Evolutionary conservation across 805 yeast species (phyloP), one percentile per base, ranked within the genome.

Genomic region (Candida insectorum): DNA sequence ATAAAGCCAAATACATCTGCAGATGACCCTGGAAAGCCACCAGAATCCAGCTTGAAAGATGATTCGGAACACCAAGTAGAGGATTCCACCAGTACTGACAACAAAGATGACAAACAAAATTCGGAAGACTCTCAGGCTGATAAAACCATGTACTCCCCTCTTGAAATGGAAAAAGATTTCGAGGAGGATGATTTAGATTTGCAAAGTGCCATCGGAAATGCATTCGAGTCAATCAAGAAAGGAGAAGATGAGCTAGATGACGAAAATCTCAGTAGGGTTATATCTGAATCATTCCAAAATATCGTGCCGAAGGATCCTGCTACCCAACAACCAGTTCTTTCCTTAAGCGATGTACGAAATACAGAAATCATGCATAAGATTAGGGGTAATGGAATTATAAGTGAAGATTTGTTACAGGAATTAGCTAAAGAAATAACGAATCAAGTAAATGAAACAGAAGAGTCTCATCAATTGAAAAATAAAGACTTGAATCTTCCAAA

Each of bases 191-290:
- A 56, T 28, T 18, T 45, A 2, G 62, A 51, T 26, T 48, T 60
- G 17, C 58, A 60, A 37, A 49, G 48, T 28, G 69, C 69, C 22
- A 63, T 65, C 32, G 69, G 67, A 15, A 56, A 58, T 43, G 71
- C 65, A 2, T 60, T 65, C 37, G 52, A 47, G 32, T 43, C 55
- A 6, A 33, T 40, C n/a, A 31, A 31, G 16, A 28, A 31, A 22
- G 18, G 20, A 17, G 21, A 22, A 20, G 23, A 30, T n/a, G 24
- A 13, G 10, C 33, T 36, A 6, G 33, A 36, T n/a, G 58, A 52
- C 34, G 47, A 37, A 15, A 45, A 39, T 7, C 40, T 54, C 16
- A 43, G 47, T 26, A 43, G 38, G 14, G 49, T 44, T 14, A 51
- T 54, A 19, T 31, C 52, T 5, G 48, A 49, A 8, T 49, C 57